phyloP scores from a whole-genome alignment of 129 eudicot species.

The Solidago caesia region DNA sequence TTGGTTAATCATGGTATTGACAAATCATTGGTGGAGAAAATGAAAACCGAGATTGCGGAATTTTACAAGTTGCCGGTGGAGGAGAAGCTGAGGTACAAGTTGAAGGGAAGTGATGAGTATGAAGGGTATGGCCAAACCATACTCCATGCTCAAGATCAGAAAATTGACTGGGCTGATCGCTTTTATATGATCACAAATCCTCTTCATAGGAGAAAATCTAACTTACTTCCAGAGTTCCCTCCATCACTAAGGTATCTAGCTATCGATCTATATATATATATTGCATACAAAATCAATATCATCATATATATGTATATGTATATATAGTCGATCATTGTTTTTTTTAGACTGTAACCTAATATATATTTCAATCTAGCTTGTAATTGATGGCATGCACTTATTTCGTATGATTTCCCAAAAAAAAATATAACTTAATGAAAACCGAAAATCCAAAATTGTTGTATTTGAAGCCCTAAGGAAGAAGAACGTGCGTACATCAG shows the following conservation, averaged over 20 bases:
- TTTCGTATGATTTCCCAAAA: too few relatives aligned
- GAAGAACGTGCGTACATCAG: too few relatives aligned
- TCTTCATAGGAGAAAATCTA: conserved; percentile 43
- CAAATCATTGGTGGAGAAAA: conserved; percentile 37
- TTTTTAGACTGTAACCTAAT: too few relatives aligned
- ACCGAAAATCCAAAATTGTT: too few relatives aligned
- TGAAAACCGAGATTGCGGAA: conserved; percentile 40
- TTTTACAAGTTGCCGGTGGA: conserved; percentile 51
- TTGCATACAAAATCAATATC: too few relatives aligned
- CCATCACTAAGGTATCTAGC: conserved; percentile 34
- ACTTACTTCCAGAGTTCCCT: conserved; percentile 48
- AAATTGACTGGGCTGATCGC: conserved; percentile 53
- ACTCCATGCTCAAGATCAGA: conserved; percentile 31
- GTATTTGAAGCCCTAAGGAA: too few relatives aligned
- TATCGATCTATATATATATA: too few relatives aligned
- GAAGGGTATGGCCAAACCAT: conserved; percentile 63
- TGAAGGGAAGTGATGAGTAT: conserved; percentile 34
- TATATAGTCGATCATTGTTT: too few relatives aligned
- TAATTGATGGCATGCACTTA: too few relatives aligned
- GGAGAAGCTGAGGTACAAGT: conserved; percentile 47
- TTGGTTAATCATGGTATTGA: conserved; percentile 65
- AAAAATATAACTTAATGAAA: too few relatives aligned
- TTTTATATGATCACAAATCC: conserved; percentile 55
- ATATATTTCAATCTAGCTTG: too few relatives aligned
- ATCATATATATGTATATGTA: too few relatives aligned